phyloP scores from a whole-genome alignment of 805 yeast genomes.

The Candida fluviatilis region DNA sequence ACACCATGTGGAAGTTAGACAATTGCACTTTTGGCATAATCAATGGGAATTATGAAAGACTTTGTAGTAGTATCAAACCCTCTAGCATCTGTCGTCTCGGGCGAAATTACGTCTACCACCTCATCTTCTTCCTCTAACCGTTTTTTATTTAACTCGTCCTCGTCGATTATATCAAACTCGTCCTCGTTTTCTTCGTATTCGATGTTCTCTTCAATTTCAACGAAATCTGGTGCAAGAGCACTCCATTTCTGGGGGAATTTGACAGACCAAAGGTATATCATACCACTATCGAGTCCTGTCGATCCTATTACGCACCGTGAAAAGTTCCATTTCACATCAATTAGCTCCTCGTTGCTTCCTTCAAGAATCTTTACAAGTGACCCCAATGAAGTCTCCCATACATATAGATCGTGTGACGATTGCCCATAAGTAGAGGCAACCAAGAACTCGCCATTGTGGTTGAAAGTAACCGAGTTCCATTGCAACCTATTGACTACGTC shows the following conservation, averaged over 20 bases:
- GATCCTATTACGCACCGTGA: conserved; percentile 70
- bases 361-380: conserved; percentile 84
- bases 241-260: conserved; percentile 91
- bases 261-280: conserved; percentile 77
- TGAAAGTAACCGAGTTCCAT: conserved; percentile 80
- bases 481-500: conserved; percentile 85
- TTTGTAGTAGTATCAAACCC: conserved; percentile 52
- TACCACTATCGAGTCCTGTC: conserved; percentile 82
- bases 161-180: conserved; percentile 80
- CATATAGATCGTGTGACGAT: conserved; percentile 81
- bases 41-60: conserved; percentile 61
- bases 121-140: conserved; percentile 61
- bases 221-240: conserved; percentile 94
- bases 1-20: neutral
- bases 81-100: conserved; percentile 65
- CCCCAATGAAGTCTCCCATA: conserved; percentile 91
- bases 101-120: conserved; percentile 59
- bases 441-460: conserved; percentile 74
- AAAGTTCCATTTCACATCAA: conserved; percentile 85
- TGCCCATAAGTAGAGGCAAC: conserved; percentile 82
- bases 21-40: conserved; percentile 16
- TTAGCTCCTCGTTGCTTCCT: conserved; percentile 84
- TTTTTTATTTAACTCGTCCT: conserved; percentile 57
- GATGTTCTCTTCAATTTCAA: conserved; percentile 87
- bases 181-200: conserved; percentile 86